Conservation (phyloP, 192 early-diverging fungal genomes). For the Umbelopsis isabellina region DNA sequence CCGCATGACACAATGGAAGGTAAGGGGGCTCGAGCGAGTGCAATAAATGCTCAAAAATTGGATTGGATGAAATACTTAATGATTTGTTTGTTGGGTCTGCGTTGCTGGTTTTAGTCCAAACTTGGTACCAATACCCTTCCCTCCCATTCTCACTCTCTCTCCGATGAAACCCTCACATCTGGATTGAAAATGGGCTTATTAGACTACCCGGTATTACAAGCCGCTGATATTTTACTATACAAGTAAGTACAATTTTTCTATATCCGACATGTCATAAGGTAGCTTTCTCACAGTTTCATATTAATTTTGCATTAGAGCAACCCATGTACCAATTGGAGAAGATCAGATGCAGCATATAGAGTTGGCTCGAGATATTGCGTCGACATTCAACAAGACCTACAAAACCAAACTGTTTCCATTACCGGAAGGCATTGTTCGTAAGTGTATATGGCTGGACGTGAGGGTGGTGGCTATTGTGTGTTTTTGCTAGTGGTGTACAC, state of each 20-base stretch:
- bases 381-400: conserved; percentile 76
- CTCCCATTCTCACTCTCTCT: conserved; percentile 43
- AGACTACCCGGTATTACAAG: conserved; percentile 90
- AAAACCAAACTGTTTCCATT: conserved; percentile 65
- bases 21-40: conserved; percentile 20
- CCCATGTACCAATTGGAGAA: conserved; percentile 89
- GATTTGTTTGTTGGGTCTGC: neutral
- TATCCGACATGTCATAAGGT: too few species aligned
- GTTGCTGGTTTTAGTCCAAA: conserved; percentile 43
- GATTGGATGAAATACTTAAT: neutral
- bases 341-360: conserved; percentile 94
- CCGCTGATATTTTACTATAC: conserved; percentile 91
- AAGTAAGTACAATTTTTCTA: conserved; percentile 42
- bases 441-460: conserved; percentile 2
- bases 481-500: too few species aligned
- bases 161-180: conserved; percentile 44
- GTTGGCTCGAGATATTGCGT: conserved; percentile 77
- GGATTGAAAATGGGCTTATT: conserved; percentile 78
- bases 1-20: conserved; percentile 98
- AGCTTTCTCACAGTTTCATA: neutral
- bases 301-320: conserved; percentile 49
- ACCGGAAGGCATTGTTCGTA: conserved; percentile 68
- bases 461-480: too few species aligned
- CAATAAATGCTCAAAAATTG: neutral
- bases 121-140: conserved; percentile 37